Base-by-base conservation (phyloP, 1,139 yeast species). In the Geotrichum cucujoidarum region DNA sequence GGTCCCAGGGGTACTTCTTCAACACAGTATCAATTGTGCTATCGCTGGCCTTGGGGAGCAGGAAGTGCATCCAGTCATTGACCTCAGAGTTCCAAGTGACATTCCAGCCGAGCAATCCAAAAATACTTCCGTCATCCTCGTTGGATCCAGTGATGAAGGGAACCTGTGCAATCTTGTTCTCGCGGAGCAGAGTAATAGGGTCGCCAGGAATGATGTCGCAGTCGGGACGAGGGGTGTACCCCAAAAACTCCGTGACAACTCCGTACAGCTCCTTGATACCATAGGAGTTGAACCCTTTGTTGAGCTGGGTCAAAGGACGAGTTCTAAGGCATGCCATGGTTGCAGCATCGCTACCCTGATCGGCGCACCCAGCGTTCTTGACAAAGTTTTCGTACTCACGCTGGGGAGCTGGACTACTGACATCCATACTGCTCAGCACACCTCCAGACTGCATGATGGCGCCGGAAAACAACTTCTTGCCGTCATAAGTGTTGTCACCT, bases 401-500 rank as follows among this genome's bases (percentile, higher is more conserved):
- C 32, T 50, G 51, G 13, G 46, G 44, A 18, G n/a, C 16, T 8
- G 33, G 16, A 16, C 38, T 22, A 18, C 20, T 21, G 11, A 25
- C 30, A 2, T 20, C 32, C 1, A 29, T 24, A 24, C 40, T n/a
- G 1, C 40, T 40, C 29, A 48, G 37, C 2, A 45, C 27, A 8
- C 46, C 46, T 8, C 50, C 52, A 31, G 38, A 31, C 32, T 49
- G 46, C 43, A 55, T 52, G 22, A 66, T 62, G 5, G 64, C 69
- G 27, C 63, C 64, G 41, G 55, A 55, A 47, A 66, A 55, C 45
- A 55, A 56, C 3, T 55, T 50, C 25, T 54, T 54, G 20, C 55
- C 60, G 1, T 53, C 54, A 27, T 53, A 54, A 8, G 39, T 41
- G 30, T 48, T 42, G 33, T 54, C 47, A 10, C 65, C 59, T n/a